Evolutionary conservation across 2,329 filamentous ascomycete species (phyloP), one percentile per base, ranked within the genome.

Genomic region (Cytospora piceae): DNA sequence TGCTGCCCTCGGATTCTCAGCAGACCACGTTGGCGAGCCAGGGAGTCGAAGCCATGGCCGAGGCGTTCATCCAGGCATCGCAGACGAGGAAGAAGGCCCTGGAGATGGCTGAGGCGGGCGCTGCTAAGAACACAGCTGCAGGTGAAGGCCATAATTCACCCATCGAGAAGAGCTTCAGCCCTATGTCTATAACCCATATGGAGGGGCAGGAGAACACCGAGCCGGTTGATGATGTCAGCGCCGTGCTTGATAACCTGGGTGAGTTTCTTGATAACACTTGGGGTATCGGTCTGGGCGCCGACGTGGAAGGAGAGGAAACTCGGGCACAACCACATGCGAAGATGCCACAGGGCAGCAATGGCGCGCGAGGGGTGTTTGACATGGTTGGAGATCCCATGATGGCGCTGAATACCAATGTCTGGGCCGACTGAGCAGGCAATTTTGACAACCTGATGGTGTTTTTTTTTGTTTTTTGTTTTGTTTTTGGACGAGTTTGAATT

Each of bases 41-140:
- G 8, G 71, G 71, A 0, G 68, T 81, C 20, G 77, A 74, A 63
- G 82, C 80, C 8, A 83, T 84, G 80, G 82, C 82, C 0, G 75
- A 81, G 66, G 80, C 80, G 8, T 85, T 85, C 66, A 73, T 79
- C 32, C 73, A 77, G n/a, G 82, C 80, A 7, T 82, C 85, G 67
- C 62, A 66, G 66, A 71, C 54, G 31, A 67, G 63, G 39, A 69
- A 59, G 60, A 58, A 54, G 66, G n/a, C 9, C 17, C 55, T 15
- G 32, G 46, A 62, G n/a, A 56, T 63, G n/a, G 17, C 29, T 2
- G 27, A 51, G 24, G 29, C 58, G 31, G 54, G 70, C 11, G 53
- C 53, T 29, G 61, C 65, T 39, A 67, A 64, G n/a, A 57, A 51
- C 22, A 31, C 9, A 15, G 59, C 52, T 8, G 49, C 53, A 32